Conservation (phyloP, 2,329 filamentous ascomycete genomes). For the Hymenoscyphus fraxineus region DNA sequence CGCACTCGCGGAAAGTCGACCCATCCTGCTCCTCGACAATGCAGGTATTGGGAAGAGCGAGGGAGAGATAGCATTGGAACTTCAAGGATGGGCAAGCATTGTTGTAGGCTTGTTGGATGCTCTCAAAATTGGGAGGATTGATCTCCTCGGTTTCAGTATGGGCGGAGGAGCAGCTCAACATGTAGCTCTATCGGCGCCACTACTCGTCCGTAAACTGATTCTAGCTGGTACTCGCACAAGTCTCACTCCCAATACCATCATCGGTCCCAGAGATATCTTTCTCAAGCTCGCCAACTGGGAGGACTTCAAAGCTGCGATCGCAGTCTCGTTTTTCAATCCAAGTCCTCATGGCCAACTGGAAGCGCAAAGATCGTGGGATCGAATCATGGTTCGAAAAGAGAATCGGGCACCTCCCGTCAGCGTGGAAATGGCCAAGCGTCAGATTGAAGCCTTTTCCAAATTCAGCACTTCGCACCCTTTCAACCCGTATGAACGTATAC, state of each 20-base stretch:
- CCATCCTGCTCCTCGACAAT: conserved; percentile 38
- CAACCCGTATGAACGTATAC: conserved; percentile 27
- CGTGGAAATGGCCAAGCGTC: conserved; percentile 12
- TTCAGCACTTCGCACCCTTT: conserved; percentile 12
- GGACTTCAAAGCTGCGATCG: conserved; percentile 37
- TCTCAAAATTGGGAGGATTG: conserved; percentile 32
- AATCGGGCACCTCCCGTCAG: conserved; percentile 17
- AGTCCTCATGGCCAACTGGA: conserved; percentile 35
- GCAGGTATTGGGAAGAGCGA: conserved; percentile 35
- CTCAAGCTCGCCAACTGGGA: conserved; percentile 34
- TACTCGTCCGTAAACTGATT: conserved; percentile 31
- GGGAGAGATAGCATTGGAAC: conserved; percentile 33
- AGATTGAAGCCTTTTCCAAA: conserved; percentile 18
- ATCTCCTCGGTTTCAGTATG: conserved; percentile 39
- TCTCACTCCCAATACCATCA: conserved; percentile 24
- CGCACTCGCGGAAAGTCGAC: conserved; percentile 30
- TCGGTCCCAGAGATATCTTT: conserved; percentile 35
- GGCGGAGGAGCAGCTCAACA: conserved; percentile 35
- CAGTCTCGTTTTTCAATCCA: conserved; percentile 36
- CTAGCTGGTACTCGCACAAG: conserved; percentile 31
- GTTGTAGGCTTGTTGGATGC: conserved; percentile 32
- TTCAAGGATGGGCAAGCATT: conserved; percentile 31
- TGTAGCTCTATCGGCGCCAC: conserved; percentile 32
- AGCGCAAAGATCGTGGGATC: conserved; percentile 36
- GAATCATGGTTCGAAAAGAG: conserved; percentile 23